phyloP scores from a whole-genome alignment of 2,329 filamentous ascomycete species.

The Metarhizium album region DNA sequence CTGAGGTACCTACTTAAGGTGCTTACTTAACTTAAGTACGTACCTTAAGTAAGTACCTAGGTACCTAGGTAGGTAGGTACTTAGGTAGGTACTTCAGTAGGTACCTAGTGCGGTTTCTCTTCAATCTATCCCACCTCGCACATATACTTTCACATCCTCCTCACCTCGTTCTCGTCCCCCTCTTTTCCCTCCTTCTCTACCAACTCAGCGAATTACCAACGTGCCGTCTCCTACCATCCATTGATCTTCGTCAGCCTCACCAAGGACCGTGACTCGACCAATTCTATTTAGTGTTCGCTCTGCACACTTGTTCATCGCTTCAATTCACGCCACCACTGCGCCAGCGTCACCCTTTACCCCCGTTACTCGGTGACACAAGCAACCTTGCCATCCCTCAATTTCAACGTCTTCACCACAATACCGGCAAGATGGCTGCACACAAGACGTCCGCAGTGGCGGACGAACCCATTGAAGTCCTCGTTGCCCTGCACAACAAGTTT shows the following conservation, averaged over 20 bases:
- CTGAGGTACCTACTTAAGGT: too few relatives aligned
- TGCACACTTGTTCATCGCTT: background rate
- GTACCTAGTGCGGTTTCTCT: too few relatives aligned
- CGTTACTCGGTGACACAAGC: background rate
- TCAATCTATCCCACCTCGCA: conserved; percentile 1
- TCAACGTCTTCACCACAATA: conserved; percentile 9
- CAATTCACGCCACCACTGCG: background rate
- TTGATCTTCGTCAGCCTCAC: background rate
- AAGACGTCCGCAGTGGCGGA: conserved; percentile 49
- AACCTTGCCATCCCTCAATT: conserved; percentile 6
- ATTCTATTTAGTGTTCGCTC: background rate
- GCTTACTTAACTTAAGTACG: too few relatives aligned
- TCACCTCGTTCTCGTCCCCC: conserved; percentile 10
- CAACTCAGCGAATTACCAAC: conserved; percentile 1
- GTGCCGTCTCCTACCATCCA: background rate
- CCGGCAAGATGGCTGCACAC: conserved; percentile 41
- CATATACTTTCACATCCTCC: conserved; percentile 7
- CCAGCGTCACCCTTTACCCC: background rate
- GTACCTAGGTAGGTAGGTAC: too few relatives aligned
- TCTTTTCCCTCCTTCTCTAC: conserved; percentile 12
- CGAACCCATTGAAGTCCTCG: conserved; percentile 46
- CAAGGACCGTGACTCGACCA: background rate
- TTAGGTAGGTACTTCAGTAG: too few relatives aligned
- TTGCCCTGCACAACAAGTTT: conserved; percentile 50
- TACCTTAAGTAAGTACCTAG: too few relatives aligned